phyloP scores from a whole-genome alignment of 441 rosid species.

The Theobroma grandiflorum region DNA sequence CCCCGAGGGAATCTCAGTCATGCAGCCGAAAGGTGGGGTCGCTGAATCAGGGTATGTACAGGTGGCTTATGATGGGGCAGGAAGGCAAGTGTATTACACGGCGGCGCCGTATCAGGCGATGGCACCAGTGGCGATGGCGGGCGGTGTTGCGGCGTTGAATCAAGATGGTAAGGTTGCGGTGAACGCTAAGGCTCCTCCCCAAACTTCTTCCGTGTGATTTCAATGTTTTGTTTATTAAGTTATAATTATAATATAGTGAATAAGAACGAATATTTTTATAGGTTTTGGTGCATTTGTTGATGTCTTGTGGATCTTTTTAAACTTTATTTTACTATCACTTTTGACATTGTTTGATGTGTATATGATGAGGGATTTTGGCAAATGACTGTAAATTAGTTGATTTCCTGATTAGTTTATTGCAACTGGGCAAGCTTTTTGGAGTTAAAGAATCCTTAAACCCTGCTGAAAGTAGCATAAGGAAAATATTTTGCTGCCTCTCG shows the following conservation, averaged over 20 bases:
- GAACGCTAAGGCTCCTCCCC: slow-evolving; percentile 38
- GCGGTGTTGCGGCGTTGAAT: slow-evolving; percentile 43
- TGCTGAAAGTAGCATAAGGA: not conserved
- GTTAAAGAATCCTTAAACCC: not conserved
- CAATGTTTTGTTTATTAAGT: slow-evolving; percentile 22
- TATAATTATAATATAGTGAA: not conserved
- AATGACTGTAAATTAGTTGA: not conserved
- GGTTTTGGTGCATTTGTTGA: slow-evolving; percentile 23
- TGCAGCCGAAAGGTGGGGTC: slow-evolving; percentile 36
- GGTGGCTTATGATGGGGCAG: slow-evolving; percentile 55
- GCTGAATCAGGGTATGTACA: slow-evolving; percentile 46
- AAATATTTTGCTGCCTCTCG: not conserved
- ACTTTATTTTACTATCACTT: not conserved
- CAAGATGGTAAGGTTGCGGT: slow-evolving; percentile 54
- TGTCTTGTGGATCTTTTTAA: not conserved
- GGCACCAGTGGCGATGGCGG: slow-evolving; percentile 29
- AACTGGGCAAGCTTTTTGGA: not conserved
- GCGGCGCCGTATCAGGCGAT: slow-evolving; percentile 39
- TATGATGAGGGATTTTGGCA: slow-evolving; percentile 17
- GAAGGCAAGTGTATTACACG: slow-evolving; percentile 61
- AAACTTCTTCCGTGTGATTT: slow-evolving; percentile 47
- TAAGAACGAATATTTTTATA: slow-evolving; percentile 18
- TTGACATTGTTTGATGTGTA: slow-evolving; percentile 26
- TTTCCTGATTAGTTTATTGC: slow-evolving; percentile 26
- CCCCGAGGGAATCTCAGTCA: slow-evolving; percentile 38